Percentiles rank a stretch among this genome's conserved stretches.
Conservation (phyloP, 805 yeast species). For the Candida tibetensis region DNA sequence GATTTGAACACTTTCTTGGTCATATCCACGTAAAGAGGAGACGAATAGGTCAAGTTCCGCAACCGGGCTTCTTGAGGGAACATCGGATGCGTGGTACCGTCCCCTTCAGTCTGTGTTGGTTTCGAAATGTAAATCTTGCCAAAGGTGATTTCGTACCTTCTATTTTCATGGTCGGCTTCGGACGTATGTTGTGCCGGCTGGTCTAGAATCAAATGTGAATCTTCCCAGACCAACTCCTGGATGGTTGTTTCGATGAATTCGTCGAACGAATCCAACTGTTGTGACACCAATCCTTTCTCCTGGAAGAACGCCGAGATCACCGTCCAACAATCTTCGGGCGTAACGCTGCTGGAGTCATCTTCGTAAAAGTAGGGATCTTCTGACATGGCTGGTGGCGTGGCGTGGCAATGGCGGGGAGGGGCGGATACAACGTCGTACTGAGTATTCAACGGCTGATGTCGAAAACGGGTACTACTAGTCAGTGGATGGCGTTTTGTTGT, state of each 20-base stretch:
- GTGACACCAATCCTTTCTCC: constrained; percentile 95
- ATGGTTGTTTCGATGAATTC: constrained; percentile 96
- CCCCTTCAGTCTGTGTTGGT: constrained; percentile 98
- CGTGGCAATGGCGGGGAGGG: too few species aligned
- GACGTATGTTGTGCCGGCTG: constrained; percentile 98
- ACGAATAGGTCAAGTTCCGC: constrained; percentile 92
- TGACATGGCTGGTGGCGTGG: background rate
- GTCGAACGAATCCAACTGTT: constrained; percentile 96
- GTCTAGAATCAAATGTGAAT: constrained; percentile 87
- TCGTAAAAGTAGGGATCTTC: constrained; percentile 73
- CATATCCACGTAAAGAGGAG: constrained; percentile 95
- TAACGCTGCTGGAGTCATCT: constrained; percentile 61
- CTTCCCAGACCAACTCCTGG: constrained; percentile 96
- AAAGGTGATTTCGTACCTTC: constrained; percentile 93
- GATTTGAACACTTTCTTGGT: constrained; percentile 83
- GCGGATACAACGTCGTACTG: too few species aligned
- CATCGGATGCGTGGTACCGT: constrained; percentile 98
- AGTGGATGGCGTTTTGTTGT: too few species aligned
- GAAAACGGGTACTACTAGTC: too few species aligned
- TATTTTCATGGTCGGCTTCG: constrained; percentile 83
- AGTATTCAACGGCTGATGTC: too few species aligned
- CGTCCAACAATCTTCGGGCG: constrained; percentile 99
- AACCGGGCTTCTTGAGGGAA: constrained; percentile 98
- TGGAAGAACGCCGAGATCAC: constrained; percentile 94
- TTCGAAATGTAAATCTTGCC: constrained; percentile 95